Evolutionary conservation across 495 filamentous ascomycete genomes (phyloP), one percentile per base, ranked within the genome.

Genomic region (Podospora australis): DNA sequence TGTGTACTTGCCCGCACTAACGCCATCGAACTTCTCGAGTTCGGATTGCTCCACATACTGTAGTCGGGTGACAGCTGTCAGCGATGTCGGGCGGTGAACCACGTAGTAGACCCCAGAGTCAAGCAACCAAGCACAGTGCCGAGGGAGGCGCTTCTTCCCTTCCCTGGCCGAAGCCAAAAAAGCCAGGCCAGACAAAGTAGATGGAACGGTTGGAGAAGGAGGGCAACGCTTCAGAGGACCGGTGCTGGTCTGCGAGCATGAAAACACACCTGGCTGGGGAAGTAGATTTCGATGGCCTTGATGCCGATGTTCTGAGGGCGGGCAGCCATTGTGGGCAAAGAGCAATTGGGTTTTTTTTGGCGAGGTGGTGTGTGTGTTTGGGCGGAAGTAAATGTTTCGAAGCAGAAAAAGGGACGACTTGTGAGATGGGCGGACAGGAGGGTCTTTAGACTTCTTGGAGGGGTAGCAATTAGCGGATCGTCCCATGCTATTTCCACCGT

Each of bases 231-330:
- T n/a, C n/a, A 34, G 16, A 34, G 11, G 19, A 34, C 4, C 13
- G 30, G 4, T 34, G 6, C n/a, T 36, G 14, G 32, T 16, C 32
- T 36, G 29, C 23, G 25, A 21, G 30, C 30, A n/a, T 30, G 28
- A 19, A 49, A 32, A 70, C 85, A 51, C 71, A 95, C 92, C 82
- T 96, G 92, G 67, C 79, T 87, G 46, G 92, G 92, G 67, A 95
- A 95, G 73, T 98, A 98, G 67, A 98, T 84, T 75, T 97, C 92
- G 71, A 98, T 92, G 88, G 87, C 92, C 79, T 97, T 98, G 70
- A 98, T 95, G 80, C 92, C 92, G 65, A 98, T 87, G 73, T 96
- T 97, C 69, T 91, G 83, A 49, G 92, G 88, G 67, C 88, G 87
- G 55, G 87, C 61, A 61, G 87, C 81, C 92, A 96, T 97, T 58